Evolutionary conservation across 805 yeast genomes (phyloP), one percentile per base, ranked within the genome.

Genomic region (Candida endomychidarum): DNA sequence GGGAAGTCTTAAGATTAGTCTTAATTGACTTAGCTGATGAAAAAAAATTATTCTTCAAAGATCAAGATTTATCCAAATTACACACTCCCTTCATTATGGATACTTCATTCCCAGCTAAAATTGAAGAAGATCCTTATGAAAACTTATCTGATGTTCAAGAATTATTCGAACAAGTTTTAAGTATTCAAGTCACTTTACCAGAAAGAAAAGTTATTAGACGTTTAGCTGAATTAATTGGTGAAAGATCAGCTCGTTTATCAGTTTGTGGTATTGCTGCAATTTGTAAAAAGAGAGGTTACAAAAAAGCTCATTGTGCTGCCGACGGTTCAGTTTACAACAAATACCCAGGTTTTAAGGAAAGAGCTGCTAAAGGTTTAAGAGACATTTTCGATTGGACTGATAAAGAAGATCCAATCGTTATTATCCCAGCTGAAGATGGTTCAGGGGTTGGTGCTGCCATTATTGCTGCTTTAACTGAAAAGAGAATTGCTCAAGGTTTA

Each of bases 401-500:
- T 8, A 52, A 70, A 49, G 78, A 80, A 44, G 88, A 88, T 63
- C 98, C 98, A 49, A 81, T 93, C 57, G 67, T 75, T 49, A 80
- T 90, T 52, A 86, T 83, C 28, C 86, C 95, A 43, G 98, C 99
- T 50, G 96, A 91, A 70, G 99, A 93, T 70, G 99, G 99, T 55
- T 84, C 93, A 26, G 98, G 98, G 72, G 96, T 87, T 35, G 99
- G 99, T 61, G 99, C 99, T 41, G 99, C 98, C 38, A 78, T 91
- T 55, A 91, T 93, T 67, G 98, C 99, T 40, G 97, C 98, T 31
- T 77, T 91, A 65, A 84, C 98, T 42, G 79, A 84, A 63, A 74
- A 79, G 63, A 83, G 99, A 72, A 72, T 83, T 56, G 74, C 70
- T 50, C 72, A 77, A 45, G 91, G 91, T 34, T 64, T 75, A 56